Conservation (phyloP, 441 rosid genomes). For the Adansonia grandidieri region DNA sequence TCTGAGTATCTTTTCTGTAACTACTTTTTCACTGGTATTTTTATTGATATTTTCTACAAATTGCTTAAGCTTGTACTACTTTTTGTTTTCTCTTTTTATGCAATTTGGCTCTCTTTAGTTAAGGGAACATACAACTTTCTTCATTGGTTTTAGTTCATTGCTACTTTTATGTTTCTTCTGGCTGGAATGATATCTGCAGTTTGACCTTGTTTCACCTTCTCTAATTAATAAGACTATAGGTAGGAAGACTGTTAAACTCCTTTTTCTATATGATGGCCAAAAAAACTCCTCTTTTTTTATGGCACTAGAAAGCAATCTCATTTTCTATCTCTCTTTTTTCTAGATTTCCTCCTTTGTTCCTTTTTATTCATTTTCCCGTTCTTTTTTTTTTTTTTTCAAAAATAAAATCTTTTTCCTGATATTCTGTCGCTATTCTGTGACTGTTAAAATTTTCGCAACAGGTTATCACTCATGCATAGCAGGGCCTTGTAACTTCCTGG, state of each 20-base stretch:
- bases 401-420: not conserved
- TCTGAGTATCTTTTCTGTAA: not conserved
- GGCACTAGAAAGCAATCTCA: not conserved
- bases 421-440: not conserved
- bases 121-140: constrained; percentile 36
- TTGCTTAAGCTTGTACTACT: not conserved
- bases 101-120: constrained; percentile 36
- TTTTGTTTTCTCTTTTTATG: not conserved
- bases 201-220: constrained; percentile 33
- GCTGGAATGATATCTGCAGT: constrained; percentile 23
- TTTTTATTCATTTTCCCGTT: not conserved
- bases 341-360: not conserved
- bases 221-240: constrained; percentile 30
- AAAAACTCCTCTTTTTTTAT: not conserved
- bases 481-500: not conserved
- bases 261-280: not conserved
- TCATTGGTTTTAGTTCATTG: constrained; percentile 31
- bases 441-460: not conserved
- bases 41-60: not conserved
- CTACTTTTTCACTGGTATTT: not conserved
- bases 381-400: not conserved
- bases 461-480: not conserved
- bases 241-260: not conserved
- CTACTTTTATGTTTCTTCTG: constrained; percentile 33
- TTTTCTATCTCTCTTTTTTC: not conserved